Percentiles rank a stretch among this genome's conserved stretches.
phyloP scores from a whole-genome alignment of 352 stramenopile species.

The Ophiocytium majus region DNA sequence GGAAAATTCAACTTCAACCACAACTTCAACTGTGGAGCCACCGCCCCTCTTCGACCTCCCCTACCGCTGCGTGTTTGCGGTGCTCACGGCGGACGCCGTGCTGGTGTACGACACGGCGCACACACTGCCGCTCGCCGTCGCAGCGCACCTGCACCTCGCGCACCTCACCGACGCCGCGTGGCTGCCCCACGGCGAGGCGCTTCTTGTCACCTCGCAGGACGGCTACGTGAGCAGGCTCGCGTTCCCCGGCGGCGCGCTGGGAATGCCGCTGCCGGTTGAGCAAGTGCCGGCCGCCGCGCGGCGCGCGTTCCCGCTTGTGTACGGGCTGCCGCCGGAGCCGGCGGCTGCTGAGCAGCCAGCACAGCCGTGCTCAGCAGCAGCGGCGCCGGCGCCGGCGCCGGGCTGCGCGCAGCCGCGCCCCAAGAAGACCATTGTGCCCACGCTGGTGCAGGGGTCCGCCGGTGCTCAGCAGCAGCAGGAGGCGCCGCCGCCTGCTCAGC shows the following conservation, averaged over 20 bases:
- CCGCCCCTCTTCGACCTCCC: conserved; percentile 62
- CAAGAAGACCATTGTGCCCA: conserved; percentile 53
- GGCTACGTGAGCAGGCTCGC: conserved; percentile 65
- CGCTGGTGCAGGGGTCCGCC: conserved; percentile 23
- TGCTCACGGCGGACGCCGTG: conserved; percentile 80
- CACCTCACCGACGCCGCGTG: conserved; percentile 81
- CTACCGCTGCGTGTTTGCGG: conserved; percentile 77
- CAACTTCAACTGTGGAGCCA: too few relatives aligned
- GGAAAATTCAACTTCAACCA: too few relatives aligned
- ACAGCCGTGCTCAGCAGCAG: neutral
- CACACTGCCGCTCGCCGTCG: conserved; percentile 73
- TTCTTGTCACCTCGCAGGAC: conserved; percentile 80
- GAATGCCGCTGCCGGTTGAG: conserved; percentile 33
- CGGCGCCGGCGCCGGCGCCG: neutral
- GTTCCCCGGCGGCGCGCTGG: conserved; percentile 47
- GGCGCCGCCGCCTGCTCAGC: neutral
- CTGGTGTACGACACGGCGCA: conserved; percentile 81
- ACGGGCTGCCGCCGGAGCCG: conserved; percentile 23
- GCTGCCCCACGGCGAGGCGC: conserved; percentile 68
- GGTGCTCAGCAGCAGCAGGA: neutral
- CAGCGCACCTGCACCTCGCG: conserved; percentile 81
- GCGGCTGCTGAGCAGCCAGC: neutral
- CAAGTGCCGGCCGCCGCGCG: conserved; percentile 13
- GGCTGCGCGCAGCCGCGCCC: neutral
- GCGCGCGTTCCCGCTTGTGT: conserved; percentile 6